Base-by-base conservation (phyloP, 2,329 filamentous ascomycete genomes). In the Huntiella moniliformis region DNA sequence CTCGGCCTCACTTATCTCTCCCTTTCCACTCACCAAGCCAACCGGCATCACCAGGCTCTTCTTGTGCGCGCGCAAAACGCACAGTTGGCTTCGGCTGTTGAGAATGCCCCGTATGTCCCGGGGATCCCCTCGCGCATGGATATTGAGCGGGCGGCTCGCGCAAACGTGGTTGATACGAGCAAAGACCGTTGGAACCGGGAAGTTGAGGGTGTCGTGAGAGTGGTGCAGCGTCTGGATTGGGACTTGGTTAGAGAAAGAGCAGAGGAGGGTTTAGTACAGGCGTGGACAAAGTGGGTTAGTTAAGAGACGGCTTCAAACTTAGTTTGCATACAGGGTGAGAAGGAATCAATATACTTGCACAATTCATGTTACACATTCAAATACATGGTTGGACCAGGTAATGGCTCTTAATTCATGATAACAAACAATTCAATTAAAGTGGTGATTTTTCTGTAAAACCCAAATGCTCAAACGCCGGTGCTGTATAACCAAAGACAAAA, bases 131-230 rank as follows among this genome's bases (percentile, higher is more conserved):
- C 67, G 7, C 63, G 71, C 38, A 63, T 67, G 38, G 68, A 73
- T 55, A 58, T 66, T 35, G 66, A 68, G 40, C 63, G 66, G 34
- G 61, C 70, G 44, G 65, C 72, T 53, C 65, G 70, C 51, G 67
- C 69, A 22, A 67, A 68, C 41, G 63, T 82, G 42, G 57, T 76
- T 45, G 80, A 86, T 57, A 65, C 73, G 33, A 68, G 78, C 54
- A 88, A 88, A 65, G 78, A 82, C 55, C 67, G 73, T 50, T 88
- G 82, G 82, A 88, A 91, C 59, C 61, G 70, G 43, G 82, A 88
- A 60, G 61, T 88, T 33, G 71, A 79, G 58, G 67, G 67, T 50
- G 68, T 78, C 44, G 78, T 81, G 46, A 67, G 67, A 49, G 79
- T 74, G 68, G 71, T 74, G 47, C 74, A 85, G 61, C 67, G 62